Evolutionary conservation across 306 rosid species (phyloP), one percentile per base, ranked within the genome.

Genomic region (Dalbergia cultrata): DNA sequence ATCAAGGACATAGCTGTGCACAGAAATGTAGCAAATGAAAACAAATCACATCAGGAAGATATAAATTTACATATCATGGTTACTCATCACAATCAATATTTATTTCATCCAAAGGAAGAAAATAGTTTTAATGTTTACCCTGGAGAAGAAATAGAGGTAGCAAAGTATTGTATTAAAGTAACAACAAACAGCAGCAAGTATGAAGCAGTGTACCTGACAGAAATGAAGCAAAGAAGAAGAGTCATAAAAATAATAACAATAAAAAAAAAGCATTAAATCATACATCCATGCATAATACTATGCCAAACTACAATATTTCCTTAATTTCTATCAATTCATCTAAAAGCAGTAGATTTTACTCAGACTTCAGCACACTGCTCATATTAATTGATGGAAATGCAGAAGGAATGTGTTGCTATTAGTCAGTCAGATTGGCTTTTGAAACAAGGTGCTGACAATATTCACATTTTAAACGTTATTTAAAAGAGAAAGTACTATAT

Each of bases 121-220:
- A 57, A 61, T 63, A 34, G 81, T 34, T 58, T 69, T 59, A 49
- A 41, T 79, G 77, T 53, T 84, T 93, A 95, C 99, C 99, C 99
- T 5, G 99, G 99, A 70, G 98, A 91, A 71, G 99, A 89, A 83
- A 87, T 13, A 54, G 97, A 89, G 59, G 98, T 89, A 67, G 86
- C 78, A 31, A 92, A 93, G 88, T 95, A 93, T 65, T 91, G 99
- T 75, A 85, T 74, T 82, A 95, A 83, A 16, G 98, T 88, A 75
- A 82, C 86, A 76, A 85, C 81, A 79, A 84, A 85, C 60, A 95
- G 91, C 89, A 91, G 56, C 88, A 93, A 82, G 83, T 93, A 95
- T 65, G 82, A 26, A 75, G 76, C 81, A 47, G 92, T 89, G 81
- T 86, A 89, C 99, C 99, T 95, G 92, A 81, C 74, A 82, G 39